These are phyloP conservation scores for Pouteria campechiana DNA, from an alignment of 179 eudicot species.

Conservation along the genomic window DNA sequence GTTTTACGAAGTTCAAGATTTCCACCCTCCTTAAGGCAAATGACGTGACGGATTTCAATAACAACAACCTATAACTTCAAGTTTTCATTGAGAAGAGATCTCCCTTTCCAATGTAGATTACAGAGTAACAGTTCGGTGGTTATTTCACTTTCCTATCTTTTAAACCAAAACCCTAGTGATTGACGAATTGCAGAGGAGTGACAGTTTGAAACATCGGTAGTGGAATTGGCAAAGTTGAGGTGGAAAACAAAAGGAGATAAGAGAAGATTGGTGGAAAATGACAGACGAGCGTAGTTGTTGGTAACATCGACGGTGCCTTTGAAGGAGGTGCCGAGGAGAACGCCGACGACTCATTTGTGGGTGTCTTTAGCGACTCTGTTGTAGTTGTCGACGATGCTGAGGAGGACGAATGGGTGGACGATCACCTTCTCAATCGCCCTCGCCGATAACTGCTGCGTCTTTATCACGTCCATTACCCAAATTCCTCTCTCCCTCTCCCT, in stretches of 20 bases:
- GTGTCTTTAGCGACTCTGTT: constrained; percentile 42
- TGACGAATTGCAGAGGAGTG: too few relatives aligned
- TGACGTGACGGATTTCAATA: too few relatives aligned
- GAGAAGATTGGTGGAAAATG: too few relatives aligned
- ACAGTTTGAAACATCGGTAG: too few relatives aligned
- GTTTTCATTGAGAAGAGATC: neutral
- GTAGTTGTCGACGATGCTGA: constrained; percentile 43
- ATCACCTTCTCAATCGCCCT: constrained; percentile 32
- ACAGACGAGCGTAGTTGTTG: constrained; percentile 37
- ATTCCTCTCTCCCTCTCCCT: too few relatives aligned
- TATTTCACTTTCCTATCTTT: too few relatives aligned
- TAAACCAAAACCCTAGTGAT: too few relatives aligned
- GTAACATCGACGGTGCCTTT: constrained; percentile 38
- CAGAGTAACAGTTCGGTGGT: neutral
- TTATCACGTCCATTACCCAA: constrained; percentile 38
- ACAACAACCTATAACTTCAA: too few relatives aligned
- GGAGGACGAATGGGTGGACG: constrained; percentile 31
- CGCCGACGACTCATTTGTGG: constrained; percentile 39
- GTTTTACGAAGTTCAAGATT: too few relatives aligned
- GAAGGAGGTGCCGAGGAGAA: constrained; percentile 29
- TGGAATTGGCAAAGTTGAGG: neutral
- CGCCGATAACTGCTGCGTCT: constrained; percentile 29
- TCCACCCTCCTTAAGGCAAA: too few relatives aligned
- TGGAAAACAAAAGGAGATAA: neutral
- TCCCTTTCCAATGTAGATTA: neutral